Base-by-base conservation (phyloP, 345 rosid species). In the Melaleuca quinquenervia region DNA sequence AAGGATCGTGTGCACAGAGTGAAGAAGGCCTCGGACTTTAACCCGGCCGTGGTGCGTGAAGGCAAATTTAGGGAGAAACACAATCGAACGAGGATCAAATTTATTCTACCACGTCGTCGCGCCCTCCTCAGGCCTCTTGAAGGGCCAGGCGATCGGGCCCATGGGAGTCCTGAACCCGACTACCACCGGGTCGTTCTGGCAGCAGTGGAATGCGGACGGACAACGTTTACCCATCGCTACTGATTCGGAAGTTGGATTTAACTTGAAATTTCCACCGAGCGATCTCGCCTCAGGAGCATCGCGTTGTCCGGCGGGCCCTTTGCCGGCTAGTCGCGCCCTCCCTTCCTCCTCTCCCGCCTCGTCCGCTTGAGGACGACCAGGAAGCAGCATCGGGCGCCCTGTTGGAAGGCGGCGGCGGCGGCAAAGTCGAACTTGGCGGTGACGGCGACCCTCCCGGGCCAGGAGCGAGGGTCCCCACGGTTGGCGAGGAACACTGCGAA, bases 81-180 rank as follows among this genome's bases (percentile, higher is more conserved):
- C n/a, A n/a, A n/a, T n/a, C n/a, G n/a, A n/a, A n/a, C n/a, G n/a
- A n/a, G n/a, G n/a, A n/a, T n/a, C n/a, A n/a, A n/a, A n/a, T n/a
- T n/a, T n/a, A n/a, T n/a, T n/a, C n/a, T n/a, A n/a, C n/a, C n/a
- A n/a, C n/a, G n/a, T n/a, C 52, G 52, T 7, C 75, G 44, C 75
- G 44, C 44, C 75, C 5, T 32, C 12, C 45, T 45, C 76, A 11
- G 76, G 76, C 29, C 64, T 48, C 26, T 15, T 64, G 21, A 82
- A 87, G 85, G 94, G 96, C 49, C 95, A 93, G 87, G 91, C 90
- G 82, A 93, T 87, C 29, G 94, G 93, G 21, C 96, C 95, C 6
- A 90, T 92, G 8, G 70, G 85, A 6, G 93, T 88, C 86, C 91
- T 83, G 90, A 93, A 93, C 52, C 93, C 91, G 82, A 58, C 84